Percentiles rank a stretch among this genome's conserved stretches.
phyloP scores from a whole-genome alignment of 257 asterid genomes.

The Solanum boliviense region DNA sequence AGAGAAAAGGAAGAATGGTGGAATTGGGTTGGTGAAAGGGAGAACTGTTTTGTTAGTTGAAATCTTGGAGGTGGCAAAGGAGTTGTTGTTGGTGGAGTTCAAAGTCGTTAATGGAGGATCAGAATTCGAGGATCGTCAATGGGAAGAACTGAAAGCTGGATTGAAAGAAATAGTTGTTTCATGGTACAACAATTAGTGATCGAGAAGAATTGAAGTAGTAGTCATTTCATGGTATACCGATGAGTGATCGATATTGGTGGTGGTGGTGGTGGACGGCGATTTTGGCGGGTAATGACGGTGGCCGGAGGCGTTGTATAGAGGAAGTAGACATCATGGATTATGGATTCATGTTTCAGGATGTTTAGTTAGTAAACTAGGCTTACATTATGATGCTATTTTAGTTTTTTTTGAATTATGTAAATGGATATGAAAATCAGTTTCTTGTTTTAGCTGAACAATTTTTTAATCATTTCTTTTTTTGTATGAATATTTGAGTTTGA shows the following conservation, averaged over 20 bases:
- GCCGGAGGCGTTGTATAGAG: background rate
- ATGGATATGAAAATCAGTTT: too few relatives aligned
- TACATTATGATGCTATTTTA: background rate
- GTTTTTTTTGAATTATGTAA: background rate
- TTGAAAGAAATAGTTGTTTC: slow-evolving; percentile 40
- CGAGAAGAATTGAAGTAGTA: background rate
- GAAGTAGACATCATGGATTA: background rate
- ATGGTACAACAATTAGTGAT: slow-evolving; percentile 15
- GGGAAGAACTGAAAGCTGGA: slow-evolving; percentile 58
- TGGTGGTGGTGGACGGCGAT: background rate
- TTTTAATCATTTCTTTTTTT: background rate
- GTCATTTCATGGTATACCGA: background rate
- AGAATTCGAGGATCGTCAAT: slow-evolving; percentile 47
- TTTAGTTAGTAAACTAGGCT: background rate
- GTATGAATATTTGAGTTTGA: background rate
- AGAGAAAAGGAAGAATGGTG: slow-evolving; percentile 45
- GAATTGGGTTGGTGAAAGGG: slow-evolving; percentile 47
- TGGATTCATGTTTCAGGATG: background rate
- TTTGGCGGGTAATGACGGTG: background rate
- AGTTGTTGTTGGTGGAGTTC: slow-evolving; percentile 62
- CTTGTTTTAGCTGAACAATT: background rate
- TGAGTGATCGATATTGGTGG: slow-evolving; percentile 12
- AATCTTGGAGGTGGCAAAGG: slow-evolving; percentile 39
- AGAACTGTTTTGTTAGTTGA: slow-evolving; percentile 34
- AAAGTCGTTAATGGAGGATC: slow-evolving; percentile 37